Evolutionary conservation across 345 rosid genomes (phyloP).

Genomic region (Citrus trifoliata): DNA sequence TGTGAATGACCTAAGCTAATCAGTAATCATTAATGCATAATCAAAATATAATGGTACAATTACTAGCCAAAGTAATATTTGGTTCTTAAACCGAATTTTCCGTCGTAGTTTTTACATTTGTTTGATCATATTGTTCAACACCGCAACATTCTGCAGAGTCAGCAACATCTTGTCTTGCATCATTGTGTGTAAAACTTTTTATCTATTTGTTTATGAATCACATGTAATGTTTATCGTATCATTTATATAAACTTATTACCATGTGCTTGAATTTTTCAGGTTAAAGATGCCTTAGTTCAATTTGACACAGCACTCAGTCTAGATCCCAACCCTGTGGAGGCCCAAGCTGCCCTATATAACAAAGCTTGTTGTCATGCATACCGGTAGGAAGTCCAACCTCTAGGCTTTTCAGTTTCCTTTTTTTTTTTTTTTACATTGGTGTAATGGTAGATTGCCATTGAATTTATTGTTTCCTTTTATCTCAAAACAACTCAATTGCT

Average conservation of each 20-base stretch:
- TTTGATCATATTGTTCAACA: not conserved
- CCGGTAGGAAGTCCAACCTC: constrained; percentile 35
- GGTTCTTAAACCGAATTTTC: not conserved
- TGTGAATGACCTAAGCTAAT: not conserved
- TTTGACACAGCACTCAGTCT: constrained; percentile 80
- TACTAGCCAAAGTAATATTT: not conserved
- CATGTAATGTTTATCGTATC: not conserved
- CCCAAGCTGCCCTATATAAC: constrained; percentile 93
- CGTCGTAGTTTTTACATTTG: not conserved
- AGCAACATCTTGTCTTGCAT: not conserved
- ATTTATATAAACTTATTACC: not conserved
- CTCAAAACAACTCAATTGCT: not conserved
- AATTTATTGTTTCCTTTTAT: not conserved
- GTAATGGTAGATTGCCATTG: not conserved
- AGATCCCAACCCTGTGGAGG: constrained; percentile 67
- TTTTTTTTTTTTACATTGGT: not conserved
- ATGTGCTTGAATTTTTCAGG: constrained; percentile 39
- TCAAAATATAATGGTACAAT: not conserved
- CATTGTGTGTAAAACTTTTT: not conserved
- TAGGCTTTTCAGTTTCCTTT: not conserved
- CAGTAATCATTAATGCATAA: not conserved
- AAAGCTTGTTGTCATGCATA: constrained; percentile 96
- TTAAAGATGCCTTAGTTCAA: constrained; percentile 76
- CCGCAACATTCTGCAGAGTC: not conserved
- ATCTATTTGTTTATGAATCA: not conserved